phyloP scores from a whole-genome alignment of 768 basidiomycete species.

The Porpolomopsis calyptriformis region DNA sequence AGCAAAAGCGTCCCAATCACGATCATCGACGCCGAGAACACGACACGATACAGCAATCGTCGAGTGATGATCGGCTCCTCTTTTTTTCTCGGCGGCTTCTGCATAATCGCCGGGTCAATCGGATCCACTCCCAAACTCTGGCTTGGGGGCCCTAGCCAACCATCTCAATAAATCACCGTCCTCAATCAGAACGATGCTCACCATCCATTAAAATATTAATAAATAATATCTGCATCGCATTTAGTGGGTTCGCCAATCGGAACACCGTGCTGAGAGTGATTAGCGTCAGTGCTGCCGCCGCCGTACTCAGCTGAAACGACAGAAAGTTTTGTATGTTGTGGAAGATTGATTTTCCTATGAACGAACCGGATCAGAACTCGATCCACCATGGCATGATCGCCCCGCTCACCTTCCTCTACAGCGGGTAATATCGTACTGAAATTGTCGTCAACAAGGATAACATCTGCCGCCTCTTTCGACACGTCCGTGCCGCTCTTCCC shows the following conservation, averaged over 20 bases:
- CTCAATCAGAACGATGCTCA: conserved; percentile 20
- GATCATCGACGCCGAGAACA: conserved; percentile 92
- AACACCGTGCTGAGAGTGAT: conserved; percentile 92
- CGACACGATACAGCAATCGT: conserved; percentile 63
- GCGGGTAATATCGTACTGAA: conserved; percentile 92
- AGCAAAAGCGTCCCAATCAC: conserved; percentile 82
- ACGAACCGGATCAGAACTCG: conserved; percentile 4
- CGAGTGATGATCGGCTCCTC: conserved; percentile 78
- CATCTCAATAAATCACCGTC: not conserved
- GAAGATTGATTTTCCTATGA: conserved; percentile 86
- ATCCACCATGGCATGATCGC: not conserved
- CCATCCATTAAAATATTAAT: conserved; percentile 99
- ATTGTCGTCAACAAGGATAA: conserved; percentile 95
- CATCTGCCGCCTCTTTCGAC: conserved; percentile 95
- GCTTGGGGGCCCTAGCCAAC: conserved; percentile 71
- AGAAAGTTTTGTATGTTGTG: conserved; percentile 99
- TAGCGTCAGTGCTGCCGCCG: conserved; percentile 89
- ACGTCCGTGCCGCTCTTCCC: conserved; percentile 98
- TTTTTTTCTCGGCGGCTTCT: conserved; percentile 84
- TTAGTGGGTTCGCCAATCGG: conserved; percentile 82
- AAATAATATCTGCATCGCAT: conserved; percentile 98
- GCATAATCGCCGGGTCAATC: conserved; percentile 88
- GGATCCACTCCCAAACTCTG: conserved; percentile 96
- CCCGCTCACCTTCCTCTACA: conserved; percentile 70
- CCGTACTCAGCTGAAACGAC: conserved; percentile 93